phyloP scores from a whole-genome alignment of 129 eudicot species.

The Flaveria bidentis region DNA sequence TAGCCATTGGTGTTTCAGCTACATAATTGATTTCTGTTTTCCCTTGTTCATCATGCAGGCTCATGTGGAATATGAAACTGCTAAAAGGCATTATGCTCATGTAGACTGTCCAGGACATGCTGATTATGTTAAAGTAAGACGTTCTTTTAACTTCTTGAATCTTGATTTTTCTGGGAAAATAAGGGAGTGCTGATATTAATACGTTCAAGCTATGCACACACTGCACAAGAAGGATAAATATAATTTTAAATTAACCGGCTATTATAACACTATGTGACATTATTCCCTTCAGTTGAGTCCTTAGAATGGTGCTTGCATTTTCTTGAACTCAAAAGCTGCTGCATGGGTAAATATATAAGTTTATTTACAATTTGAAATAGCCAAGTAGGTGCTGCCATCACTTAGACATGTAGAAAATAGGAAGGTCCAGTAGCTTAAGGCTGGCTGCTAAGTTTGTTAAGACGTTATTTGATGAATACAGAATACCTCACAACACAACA shows the following conservation, averaged over 20 bases:
- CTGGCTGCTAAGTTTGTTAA: background rate
- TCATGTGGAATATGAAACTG: constrained; percentile 96
- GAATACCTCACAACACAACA: background rate
- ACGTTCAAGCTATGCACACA: background rate
- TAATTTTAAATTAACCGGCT: background rate
- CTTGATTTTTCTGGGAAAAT: background rate
- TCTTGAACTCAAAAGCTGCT: background rate
- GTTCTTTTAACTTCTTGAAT: background rate
- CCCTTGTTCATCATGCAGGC: constrained; percentile 56
- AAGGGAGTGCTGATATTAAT: background rate
- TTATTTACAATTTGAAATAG: background rate
- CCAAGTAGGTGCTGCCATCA: background rate
- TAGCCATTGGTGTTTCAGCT: background rate
- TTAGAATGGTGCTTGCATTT: background rate
- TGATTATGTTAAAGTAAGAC: constrained; percentile 90
- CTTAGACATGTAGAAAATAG: background rate
- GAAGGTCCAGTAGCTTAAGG: background rate
- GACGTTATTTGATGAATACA: background rate
- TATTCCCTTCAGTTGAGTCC: background rate
- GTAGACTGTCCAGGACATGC: constrained; percentile 99
- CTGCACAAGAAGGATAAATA: background rate
- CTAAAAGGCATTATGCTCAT: constrained; percentile 93
- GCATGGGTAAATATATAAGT: background rate
- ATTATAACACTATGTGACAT: background rate
- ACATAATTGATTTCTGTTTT: background rate